phyloP scores from a whole-genome alignment of 1,284 basidiomycete species.

The Tilletia horrida region DNA sequence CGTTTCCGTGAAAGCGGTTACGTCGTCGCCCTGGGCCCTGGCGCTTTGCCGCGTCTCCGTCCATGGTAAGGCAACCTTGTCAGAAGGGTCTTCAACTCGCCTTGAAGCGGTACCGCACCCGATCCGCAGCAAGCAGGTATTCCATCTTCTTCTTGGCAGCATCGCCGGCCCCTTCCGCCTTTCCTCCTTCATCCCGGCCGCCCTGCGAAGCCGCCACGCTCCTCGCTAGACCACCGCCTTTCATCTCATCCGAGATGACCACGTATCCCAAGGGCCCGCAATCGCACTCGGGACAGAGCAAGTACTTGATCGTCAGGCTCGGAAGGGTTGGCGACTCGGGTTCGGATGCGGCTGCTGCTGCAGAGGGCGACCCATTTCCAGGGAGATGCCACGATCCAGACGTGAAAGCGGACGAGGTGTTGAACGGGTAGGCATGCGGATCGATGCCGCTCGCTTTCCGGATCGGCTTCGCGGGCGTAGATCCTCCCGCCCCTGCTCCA shows the following conservation, averaged over 20 bases:
- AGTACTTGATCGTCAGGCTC: slow-evolving; percentile 43
- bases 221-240: slow-evolving; percentile 38
- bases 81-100: too few relatives aligned
- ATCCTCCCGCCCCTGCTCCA: neutral
- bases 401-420: slow-evolving; percentile 1
- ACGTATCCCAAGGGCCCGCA: slow-evolving; percentile 51
- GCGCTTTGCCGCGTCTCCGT: too few relatives aligned
- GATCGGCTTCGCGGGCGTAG: neutral
- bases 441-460: slow-evolving; percentile 7
- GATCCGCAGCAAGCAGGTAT: slow-evolving; percentile 44
- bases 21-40: neutral
- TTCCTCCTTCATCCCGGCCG: slow-evolving; percentile 33
- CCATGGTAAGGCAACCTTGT: too few relatives aligned
- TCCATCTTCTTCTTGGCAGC: slow-evolving; percentile 18
- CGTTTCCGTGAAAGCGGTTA: too few relatives aligned
- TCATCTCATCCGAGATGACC: slow-evolving; percentile 36
- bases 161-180: slow-evolving; percentile 21
- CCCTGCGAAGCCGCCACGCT: slow-evolving; percentile 27
- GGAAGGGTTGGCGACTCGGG: neutral
- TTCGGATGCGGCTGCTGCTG: neutral
- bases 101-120: slow-evolving; percentile 40
- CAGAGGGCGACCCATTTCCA: neutral
- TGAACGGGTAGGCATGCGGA: slow-evolving; percentile 15
- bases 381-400: neutral
- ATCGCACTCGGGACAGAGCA: slow-evolving; percentile 52